Evolutionary conservation across 805 yeast genomes (phyloP), one percentile per base, ranked within the genome.

Genomic region (Kuraishia piskuri): DNA sequence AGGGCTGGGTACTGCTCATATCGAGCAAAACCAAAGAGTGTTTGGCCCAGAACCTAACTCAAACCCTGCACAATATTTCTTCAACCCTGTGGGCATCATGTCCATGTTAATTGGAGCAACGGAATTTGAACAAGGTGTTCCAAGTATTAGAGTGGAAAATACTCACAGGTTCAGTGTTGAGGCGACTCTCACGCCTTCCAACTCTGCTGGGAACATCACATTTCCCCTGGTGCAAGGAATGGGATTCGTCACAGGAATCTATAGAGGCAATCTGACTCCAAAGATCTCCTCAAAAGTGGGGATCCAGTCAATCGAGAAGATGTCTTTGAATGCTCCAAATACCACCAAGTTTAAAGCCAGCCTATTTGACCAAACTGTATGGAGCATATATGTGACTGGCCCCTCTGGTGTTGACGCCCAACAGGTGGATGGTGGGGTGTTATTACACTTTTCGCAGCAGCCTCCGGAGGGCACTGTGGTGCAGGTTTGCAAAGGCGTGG

Each of bases 171-270:
- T 62, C 57, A 58, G 62, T 20, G 51, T 58, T 44, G 60, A 58
- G 48, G 56, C 61, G 20, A 57, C 56, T 6, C 36, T 62, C 19
- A 12, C 40, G 9, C 14, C 40, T 31, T 31, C 40, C 14, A 31
- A 31, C 14, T 50, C 52, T 7, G 56, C 61, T 17, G 48, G 54
- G 3, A 73, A 69, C 36, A 63, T 83, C 51, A 70, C 70, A 36
- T 64, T 79, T 44, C 91, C 95, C 2, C 63, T 87, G 53, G 87
- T 84, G n/a, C 90, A 85, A 65, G 97, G 97, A 53, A 76, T 77
- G 80, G 96, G 96, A 14, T 82, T 86, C 58, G 80, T 86, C 10
- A 83, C 95, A 40, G 88, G 82, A 20, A 70, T 77, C 23, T 84
- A 78, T 57, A 75, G 77, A 62, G 76, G 76, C 48, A 68, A 72